These are phyloP conservation scores for Penicillium nucicola DNA, from an alignment of 495 filamentous ascomycete genomes.

Conservation along the genomic window DNA sequence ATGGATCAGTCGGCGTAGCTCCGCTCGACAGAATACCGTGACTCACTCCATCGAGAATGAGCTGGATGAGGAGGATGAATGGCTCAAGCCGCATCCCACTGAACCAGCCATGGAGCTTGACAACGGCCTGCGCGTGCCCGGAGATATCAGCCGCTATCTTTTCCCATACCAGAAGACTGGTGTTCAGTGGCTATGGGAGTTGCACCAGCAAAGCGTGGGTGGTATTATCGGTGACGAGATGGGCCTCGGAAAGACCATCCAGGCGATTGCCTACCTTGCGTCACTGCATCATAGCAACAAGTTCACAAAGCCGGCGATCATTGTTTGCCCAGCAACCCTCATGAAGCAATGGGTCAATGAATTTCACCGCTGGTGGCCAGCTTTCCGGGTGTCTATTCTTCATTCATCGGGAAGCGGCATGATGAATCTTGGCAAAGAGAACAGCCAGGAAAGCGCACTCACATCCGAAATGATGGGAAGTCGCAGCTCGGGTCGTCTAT, in stretches of 20 bases:
- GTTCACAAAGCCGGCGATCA: constrained; percentile 76
- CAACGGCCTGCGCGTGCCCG: constrained; percentile 76
- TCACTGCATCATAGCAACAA: constrained; percentile 85
- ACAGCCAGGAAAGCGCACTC: constrained; percentile 65
- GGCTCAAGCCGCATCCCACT: constrained; percentile 80
- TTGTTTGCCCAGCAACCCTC: constrained; percentile 90
- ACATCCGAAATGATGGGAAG: constrained; percentile 35
- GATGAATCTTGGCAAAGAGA: constrained; percentile 73
- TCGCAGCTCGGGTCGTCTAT: constrained; percentile 32
- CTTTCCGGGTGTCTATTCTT: constrained; percentile 87
- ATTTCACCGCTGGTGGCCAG: constrained; percentile 97
- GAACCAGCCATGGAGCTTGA: constrained; percentile 68
- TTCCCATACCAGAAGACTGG: constrained; percentile 96
- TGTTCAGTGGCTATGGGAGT: constrained; percentile 94
- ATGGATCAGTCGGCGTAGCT: constrained; percentile 69
- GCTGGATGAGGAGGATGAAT: constrained; percentile 57
- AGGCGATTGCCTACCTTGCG: constrained; percentile 87
- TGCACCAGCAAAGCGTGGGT: constrained; percentile 83
- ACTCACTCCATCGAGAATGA: constrained; percentile 18
- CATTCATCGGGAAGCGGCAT: constrained; percentile 96
- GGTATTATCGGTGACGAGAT: constrained; percentile 98
- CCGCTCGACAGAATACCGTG: constrained; percentile 54
- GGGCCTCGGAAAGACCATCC: constrained; percentile 95
- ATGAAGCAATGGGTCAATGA: constrained; percentile 98
- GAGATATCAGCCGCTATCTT: constrained; percentile 83